phyloP scores from a whole-genome alignment of 2,329 filamentous ascomycete genomes.

The Colletotrichum cordylinicola region DNA sequence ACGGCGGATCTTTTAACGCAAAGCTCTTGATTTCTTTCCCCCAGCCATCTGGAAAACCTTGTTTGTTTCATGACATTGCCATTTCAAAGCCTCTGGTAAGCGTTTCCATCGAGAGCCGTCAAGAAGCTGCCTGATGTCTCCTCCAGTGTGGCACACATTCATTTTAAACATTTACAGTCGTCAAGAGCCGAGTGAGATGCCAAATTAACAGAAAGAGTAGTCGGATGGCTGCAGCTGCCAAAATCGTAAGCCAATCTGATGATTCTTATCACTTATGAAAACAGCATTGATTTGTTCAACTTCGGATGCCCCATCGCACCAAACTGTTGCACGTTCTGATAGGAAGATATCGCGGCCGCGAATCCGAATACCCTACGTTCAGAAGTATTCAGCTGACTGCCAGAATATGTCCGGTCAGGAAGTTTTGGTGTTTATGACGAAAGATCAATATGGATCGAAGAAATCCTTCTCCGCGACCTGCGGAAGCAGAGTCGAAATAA shows the following conservation, averaged over 20 bases:
- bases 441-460: not conserved
- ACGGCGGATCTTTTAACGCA: rapidly evolving
- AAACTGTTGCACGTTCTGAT: too few relatives aligned
- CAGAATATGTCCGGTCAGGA: too few relatives aligned
- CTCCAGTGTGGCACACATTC: not conserved
- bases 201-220: not conserved
- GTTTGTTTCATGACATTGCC: not conserved
- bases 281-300: too few relatives aligned
- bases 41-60: not conserved
- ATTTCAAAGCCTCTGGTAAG: not conserved
- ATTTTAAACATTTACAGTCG: not conserved
- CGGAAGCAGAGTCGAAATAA: not conserved
- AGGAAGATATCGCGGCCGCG: too few relatives aligned
- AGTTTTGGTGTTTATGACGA: not conserved
- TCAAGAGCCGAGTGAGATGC: not conserved
- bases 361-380: too few relatives aligned
- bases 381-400: too few relatives aligned
- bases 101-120: not conserved
- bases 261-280: not conserved
- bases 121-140: not conserved
- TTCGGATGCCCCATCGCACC: too few relatives aligned
- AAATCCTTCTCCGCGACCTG: not conserved
- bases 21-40: not conserved
- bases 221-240: not conserved
- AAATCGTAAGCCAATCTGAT: not conserved